Conservation (phyloP, 495 filamentous ascomycete species). For the Endocarpon pusillum region DNA sequence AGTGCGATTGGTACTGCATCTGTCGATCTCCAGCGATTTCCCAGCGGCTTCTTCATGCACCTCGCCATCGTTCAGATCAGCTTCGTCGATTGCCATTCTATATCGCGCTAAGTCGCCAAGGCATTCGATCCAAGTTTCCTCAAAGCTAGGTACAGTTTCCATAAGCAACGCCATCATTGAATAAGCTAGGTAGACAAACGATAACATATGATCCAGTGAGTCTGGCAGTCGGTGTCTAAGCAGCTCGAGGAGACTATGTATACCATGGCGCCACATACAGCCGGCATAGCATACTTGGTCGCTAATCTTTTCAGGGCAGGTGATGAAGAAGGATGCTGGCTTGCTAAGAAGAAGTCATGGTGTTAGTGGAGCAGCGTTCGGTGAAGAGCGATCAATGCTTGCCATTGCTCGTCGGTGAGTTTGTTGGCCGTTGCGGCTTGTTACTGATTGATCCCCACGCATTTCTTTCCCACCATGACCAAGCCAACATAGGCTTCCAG, state of each 20-base stretch:
- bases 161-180: constrained; percentile 34
- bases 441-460: constrained; percentile 26
- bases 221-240: constrained; percentile 25
- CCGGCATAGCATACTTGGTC: constrained; percentile 29
- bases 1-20: too few species aligned
- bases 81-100: constrained; percentile 35
- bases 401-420: constrained; percentile 25
- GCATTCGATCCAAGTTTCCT: constrained; percentile 33
- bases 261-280: constrained; percentile 33
- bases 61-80: constrained; percentile 22
- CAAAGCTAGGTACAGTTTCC: constrained; percentile 31
- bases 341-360: constrained; percentile 32
- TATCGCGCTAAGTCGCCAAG: constrained; percentile 31
- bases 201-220: constrained; percentile 33
- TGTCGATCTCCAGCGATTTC: too few species aligned
- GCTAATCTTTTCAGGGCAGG: constrained; percentile 21
- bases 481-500: constrained; percentile 32
- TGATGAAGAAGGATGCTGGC: constrained; percentile 30
- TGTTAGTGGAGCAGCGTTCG: constrained; percentile 25
- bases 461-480: constrained; percentile 33
- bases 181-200: constrained; percentile 36
- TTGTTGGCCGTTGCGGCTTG: constrained; percentile 12
- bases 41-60: too few species aligned
- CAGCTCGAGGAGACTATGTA: constrained; percentile 32
- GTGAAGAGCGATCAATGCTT: constrained; percentile 30